Evolutionary conservation across 2,329 filamentous ascomycete genomes (phyloP), one percentile per base, ranked within the genome.

Genomic region (Capronia epimyces): DNA sequence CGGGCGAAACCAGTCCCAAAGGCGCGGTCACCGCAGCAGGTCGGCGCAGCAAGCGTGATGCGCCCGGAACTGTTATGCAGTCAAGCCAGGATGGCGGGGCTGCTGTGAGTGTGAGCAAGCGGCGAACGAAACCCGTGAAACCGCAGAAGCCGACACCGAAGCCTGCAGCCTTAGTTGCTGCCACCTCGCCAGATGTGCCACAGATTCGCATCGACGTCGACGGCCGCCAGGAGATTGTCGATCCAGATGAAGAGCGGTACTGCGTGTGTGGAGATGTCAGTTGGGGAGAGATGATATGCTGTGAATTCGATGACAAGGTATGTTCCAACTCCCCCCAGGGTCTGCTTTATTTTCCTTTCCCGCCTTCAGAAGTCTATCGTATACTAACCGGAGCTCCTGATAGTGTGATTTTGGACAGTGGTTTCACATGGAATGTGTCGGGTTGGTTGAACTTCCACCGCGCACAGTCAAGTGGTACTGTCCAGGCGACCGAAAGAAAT

Each of bases 391-490:
- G n/a, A n/a, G 9, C 3, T 22, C 21, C 9, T 16, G 24, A 12
- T 57, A 82, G 75, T 84, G 81, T 65, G 79, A 82, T 56, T 77
- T 73, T 37, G 80, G 60, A n/a, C 56, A 84, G 66, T 84, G 81
- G 81, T 84, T 84, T 63, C 81, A 84, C 61, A 73, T 84, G 41
- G 71, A 74, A 29, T 84, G 81, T 56, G 75, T 84, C 21, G 74
- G 75, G 12, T 69, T 84, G 15, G 70, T 71, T 5, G 78, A 80
- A 46, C 71, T 80, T 25, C 81, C 81, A 6, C 74, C 75, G n/a
- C 73, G 80, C 20, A 75, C 79, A 10, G 73, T 76, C 9, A 83
- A 82, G 65, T 84, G 81, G 81, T 84, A 80, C 61, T 84, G 81
- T 66, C 80, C 80, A 1, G 77, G 81, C 34, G 84, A 81, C 60